A percentile compares a stretch with the other conserved stretches of the same genome.
These are phyloP conservation scores for Candida pseudocylindracea DNA, from an alignment of 1,139 yeast species.

Conservation along the genomic window DNA sequence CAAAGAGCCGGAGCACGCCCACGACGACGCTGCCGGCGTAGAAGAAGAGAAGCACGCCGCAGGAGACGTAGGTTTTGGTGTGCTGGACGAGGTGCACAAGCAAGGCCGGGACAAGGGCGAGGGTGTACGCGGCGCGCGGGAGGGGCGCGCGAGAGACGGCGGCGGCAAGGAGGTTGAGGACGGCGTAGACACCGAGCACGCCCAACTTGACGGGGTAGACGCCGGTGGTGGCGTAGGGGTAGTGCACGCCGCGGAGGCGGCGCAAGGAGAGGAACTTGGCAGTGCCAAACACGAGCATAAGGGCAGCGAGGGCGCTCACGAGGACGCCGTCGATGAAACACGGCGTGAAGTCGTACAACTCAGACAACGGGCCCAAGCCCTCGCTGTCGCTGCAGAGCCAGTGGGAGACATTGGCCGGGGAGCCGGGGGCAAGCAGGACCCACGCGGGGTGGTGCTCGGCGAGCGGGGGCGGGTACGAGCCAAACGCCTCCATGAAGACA, in stretches of 20 bases:
- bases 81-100: slow-evolving; percentile 53
- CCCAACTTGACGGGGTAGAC: slow-evolving; percentile 19
- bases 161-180: slow-evolving; percentile 10
- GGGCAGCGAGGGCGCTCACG: slow-evolving; percentile 23
- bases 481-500: neutral
- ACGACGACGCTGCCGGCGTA: slow-evolving; percentile 41
- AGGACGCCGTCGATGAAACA: slow-evolving; percentile 64
- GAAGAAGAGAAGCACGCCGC: slow-evolving; percentile 47
- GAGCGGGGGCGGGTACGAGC: neutral
- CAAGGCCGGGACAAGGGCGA: slow-evolving; percentile 25
- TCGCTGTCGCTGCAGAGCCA: slow-evolving; percentile 9
- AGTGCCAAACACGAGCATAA: slow-evolving; percentile 31
- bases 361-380: slow-evolving; percentile 61
- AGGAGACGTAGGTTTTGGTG: slow-evolving; percentile 39
- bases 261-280: slow-evolving; percentile 17
- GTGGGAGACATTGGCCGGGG: neutral
- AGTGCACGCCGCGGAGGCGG: slow-evolving; percentile 14
- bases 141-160: slow-evolving; percentile 18
- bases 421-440: neutral
- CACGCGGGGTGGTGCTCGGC: neutral
- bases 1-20: slow-evolving; percentile 16
- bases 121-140: slow-evolving; percentile 6
- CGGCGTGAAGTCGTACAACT: slow-evolving; percentile 45
- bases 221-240: slow-evolving; percentile 17
- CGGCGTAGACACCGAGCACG: slow-evolving; percentile 9